Conservation (phyloP, 352 stramenopile species). For the Phytophthora quininea region DNA sequence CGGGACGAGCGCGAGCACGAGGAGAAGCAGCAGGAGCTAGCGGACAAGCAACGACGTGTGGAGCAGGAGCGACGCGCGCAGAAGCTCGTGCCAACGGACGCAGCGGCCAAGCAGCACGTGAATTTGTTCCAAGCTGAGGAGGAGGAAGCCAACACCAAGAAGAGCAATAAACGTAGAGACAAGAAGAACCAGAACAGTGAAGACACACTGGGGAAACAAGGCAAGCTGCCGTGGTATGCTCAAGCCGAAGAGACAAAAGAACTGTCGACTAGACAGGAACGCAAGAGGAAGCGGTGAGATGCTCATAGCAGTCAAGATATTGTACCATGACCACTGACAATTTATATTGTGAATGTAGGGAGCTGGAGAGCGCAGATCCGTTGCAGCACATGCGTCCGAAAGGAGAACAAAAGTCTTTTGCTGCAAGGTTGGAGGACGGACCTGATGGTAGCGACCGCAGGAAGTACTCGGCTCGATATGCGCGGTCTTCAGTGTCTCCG, state of each 20-base stretch:
- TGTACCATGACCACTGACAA: conserved; percentile 1
- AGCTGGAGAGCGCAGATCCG: conserved; percentile 41
- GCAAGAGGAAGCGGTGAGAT: conserved; percentile 46
- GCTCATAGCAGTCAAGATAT: too few relatives aligned
- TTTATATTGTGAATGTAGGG: conserved; percentile 25
- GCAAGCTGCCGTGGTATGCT: conserved; percentile 52
- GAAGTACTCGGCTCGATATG: conserved; percentile 37
- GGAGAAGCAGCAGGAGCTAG: conserved; percentile 21
- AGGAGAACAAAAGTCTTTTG: conserved; percentile 3
- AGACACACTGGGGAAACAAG: conserved; percentile 44
- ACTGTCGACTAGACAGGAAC: conserved; percentile 28
- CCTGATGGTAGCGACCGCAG: conserved; percentile 30
- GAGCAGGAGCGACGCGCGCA: conserved; percentile 51
- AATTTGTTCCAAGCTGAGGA: conserved; percentile 53
- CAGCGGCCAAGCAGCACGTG: conserved; percentile 24
- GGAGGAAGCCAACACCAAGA: neutral
- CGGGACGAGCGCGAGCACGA: conserved; percentile 69
- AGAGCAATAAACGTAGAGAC: neutral
- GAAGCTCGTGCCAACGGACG: conserved; percentile 20
- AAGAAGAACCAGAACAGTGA: conserved; percentile 1
- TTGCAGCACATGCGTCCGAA: conserved; percentile 49
- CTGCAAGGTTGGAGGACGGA: conserved; percentile 12
- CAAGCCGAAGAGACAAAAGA: conserved; percentile 18
- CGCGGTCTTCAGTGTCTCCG: conserved; percentile 28
- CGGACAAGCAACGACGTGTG: conserved; percentile 24